Evolutionary conservation across 495 filamentous ascomycete genomes (phyloP).

Genomic region (Jackrogersella minutella): DNA sequence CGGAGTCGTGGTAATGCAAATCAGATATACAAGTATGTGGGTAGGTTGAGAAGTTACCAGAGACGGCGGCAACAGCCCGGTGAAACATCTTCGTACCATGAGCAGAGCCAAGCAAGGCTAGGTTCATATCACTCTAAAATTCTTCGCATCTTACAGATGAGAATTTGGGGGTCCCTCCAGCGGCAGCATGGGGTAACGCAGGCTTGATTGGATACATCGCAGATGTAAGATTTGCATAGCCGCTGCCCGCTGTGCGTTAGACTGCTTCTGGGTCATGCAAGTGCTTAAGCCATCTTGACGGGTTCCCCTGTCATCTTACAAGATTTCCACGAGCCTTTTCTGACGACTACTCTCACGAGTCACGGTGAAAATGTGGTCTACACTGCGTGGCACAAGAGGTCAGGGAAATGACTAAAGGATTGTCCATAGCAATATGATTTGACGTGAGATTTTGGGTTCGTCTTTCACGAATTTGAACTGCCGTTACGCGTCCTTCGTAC

Average conservation of each 20-base stretch:
- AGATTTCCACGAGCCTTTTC: slow-evolving; percentile 40
- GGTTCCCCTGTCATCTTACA: slow-evolving; percentile 43
- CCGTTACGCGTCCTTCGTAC: slow-evolving; percentile 22
- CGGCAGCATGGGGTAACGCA: slow-evolving; percentile 42
- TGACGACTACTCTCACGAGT: slow-evolving; percentile 26
- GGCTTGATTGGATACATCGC: slow-evolving; percentile 44
- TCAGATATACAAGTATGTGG: slow-evolving; percentile 8
- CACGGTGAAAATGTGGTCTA: slow-evolving; percentile 2
- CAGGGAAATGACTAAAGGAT: slow-evolving; percentile 7
- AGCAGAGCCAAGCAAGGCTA: slow-evolving; percentile 20
- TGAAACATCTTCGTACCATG: slow-evolving; percentile 22
- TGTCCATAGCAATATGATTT: background rate
- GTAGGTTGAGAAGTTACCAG: slow-evolving; percentile 8
- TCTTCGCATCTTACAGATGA: slow-evolving; percentile 31
- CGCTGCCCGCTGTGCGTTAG: slow-evolving; percentile 52
- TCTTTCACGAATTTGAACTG: slow-evolving; percentile 15
- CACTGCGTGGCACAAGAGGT: slow-evolving; percentile 2
- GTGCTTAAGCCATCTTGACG: slow-evolving; percentile 45
- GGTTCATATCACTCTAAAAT: slow-evolving; percentile 19
- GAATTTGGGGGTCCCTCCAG: slow-evolving; percentile 29
- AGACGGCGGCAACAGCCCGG: slow-evolving; percentile 14
- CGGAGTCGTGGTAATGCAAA: slow-evolving; percentile 8
- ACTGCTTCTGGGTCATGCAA: slow-evolving; percentile 48
- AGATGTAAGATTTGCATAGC: slow-evolving; percentile 51
- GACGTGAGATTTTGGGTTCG: slow-evolving; percentile 16